Evolutionary conservation across 257 asterid species (phyloP).

Genomic region (Scutellaria barbata): DNA sequence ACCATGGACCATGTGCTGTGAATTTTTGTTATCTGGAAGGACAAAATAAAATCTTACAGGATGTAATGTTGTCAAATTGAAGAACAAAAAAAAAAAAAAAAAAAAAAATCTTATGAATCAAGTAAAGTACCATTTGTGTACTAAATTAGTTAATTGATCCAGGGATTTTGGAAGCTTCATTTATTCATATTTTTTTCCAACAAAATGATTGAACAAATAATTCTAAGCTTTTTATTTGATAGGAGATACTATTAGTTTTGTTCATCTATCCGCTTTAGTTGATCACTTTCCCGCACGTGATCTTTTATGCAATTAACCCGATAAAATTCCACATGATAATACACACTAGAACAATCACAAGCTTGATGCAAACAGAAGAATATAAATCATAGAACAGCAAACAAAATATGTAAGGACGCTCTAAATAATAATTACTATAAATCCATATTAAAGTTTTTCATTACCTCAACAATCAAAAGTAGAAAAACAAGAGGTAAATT

Average conservation of each 20-base stretch:
- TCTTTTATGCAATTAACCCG: too few relatives aligned
- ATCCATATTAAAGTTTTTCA: constrained; percentile 29
- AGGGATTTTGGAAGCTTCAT: background rate
- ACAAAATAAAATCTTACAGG: constrained; percentile 22
- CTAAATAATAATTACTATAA: constrained; percentile 18
- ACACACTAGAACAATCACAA: too few relatives aligned
- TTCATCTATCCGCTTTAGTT: background rate
- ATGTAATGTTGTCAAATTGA: background rate
- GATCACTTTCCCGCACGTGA: background rate
- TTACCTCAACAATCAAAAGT: constrained; percentile 31
- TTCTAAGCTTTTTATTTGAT: background rate
- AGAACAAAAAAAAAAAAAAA: too few relatives aligned
- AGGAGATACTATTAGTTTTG: background rate
- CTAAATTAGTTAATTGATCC: constrained; percentile 22
- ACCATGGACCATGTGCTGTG: constrained; percentile 39
- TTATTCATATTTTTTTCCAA: constrained; percentile 1
- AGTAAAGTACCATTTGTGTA: constrained; percentile 31
- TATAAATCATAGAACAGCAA: background rate
- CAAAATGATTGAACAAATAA: background rate
- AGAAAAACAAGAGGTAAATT: constrained; percentile 37
- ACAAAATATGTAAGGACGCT: constrained; percentile 7
- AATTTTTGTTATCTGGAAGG: background rate
- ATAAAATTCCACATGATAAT: too few relatives aligned
- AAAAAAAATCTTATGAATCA: constrained; percentile 4
- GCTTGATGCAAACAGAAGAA: background rate